These are phyloP conservation scores for Pelargonium fulgidum DNA, from an alignment of 441 rosid species.

Conservation along the genomic window DNA sequence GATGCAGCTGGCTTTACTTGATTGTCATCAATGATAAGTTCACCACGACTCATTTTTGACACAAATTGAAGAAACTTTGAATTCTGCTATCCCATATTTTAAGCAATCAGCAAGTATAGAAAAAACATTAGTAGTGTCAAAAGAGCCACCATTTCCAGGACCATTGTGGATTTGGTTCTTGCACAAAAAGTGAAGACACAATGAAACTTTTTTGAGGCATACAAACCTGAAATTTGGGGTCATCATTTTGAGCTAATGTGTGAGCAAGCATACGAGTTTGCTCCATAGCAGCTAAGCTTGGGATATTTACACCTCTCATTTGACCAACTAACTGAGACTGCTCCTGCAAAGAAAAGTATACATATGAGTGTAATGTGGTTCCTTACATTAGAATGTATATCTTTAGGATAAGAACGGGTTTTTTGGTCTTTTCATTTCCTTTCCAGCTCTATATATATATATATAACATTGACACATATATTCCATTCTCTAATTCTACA, in stretches of 20 bases:
- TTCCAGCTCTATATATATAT: too few relatives aligned
- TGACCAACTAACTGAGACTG: conserved; percentile 63
- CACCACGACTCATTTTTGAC: conserved; percentile 99
- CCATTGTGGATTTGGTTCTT: not conserved
- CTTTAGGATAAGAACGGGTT: too few relatives aligned
- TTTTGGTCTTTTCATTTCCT: too few relatives aligned
- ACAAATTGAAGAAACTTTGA: conserved; percentile 96
- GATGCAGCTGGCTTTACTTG: conserved; percentile 73
- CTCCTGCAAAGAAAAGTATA: conserved; percentile 36
- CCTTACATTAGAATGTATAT: not conserved
- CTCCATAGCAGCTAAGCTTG: conserved; percentile 84
- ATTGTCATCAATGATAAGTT: conserved; percentile 89
- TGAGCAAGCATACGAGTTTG: conserved; percentile 95
- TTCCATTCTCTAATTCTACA: too few relatives aligned
- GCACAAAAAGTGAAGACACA: conserved; percentile 7
- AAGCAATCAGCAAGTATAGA: conserved; percentile 13
- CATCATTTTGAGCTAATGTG: conserved; percentile 76
- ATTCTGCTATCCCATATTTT: conserved; percentile 49
- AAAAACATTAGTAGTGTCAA: not conserved
- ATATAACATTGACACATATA: too few relatives aligned
- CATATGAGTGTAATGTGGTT: not conserved
- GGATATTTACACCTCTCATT: conserved; percentile 51
- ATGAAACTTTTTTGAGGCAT: conserved; percentile 9
- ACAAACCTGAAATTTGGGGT: conserved; percentile 93
- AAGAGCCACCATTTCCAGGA: not conserved